Percentiles rank a stretch among this genome's conserved stretches.
phyloP scores from a whole-genome alignment of 192 early-diverging fungal species.

The Chytriomyces sp. region DNA sequence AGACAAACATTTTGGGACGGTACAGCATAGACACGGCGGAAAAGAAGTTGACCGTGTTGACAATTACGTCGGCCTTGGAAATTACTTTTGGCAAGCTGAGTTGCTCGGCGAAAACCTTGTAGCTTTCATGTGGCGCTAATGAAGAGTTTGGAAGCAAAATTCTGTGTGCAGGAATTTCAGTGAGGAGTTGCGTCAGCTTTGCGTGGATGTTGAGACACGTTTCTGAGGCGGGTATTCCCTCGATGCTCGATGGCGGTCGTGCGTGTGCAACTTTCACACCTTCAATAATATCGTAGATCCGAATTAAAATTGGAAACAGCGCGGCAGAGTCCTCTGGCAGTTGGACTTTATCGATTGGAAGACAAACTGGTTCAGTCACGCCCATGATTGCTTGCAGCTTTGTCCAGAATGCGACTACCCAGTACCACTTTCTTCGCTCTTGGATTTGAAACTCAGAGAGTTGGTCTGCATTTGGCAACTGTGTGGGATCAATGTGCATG shows the following conservation, averaged over 20 bases:
- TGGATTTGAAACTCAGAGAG: background rate
- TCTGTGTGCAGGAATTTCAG: background rate
- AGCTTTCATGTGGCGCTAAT: background rate
- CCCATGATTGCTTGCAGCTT: background rate
- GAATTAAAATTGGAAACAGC: background rate
- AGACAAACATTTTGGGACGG: constrained; percentile 13
- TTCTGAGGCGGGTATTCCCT: background rate
- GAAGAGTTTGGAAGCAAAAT: background rate
- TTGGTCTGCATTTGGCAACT: background rate
- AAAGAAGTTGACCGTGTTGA: background rate
- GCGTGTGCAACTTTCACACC: background rate
- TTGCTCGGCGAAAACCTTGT: background rate
- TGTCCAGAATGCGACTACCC: background rate
- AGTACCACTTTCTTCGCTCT: background rate
- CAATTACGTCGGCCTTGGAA: background rate
- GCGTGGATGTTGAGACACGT: background rate
- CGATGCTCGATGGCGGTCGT: background rate
- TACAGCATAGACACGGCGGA: background rate
- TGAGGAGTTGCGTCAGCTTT: background rate
- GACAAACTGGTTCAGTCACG: background rate
- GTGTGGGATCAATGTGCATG: background rate
- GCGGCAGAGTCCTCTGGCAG: background rate
- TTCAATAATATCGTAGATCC: background rate
- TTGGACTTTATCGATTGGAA: background rate
- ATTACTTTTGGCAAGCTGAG: background rate